Conservation (phyloP, 2,329 filamentous ascomycete genomes). For the Alternaria ethzedia region DNA sequence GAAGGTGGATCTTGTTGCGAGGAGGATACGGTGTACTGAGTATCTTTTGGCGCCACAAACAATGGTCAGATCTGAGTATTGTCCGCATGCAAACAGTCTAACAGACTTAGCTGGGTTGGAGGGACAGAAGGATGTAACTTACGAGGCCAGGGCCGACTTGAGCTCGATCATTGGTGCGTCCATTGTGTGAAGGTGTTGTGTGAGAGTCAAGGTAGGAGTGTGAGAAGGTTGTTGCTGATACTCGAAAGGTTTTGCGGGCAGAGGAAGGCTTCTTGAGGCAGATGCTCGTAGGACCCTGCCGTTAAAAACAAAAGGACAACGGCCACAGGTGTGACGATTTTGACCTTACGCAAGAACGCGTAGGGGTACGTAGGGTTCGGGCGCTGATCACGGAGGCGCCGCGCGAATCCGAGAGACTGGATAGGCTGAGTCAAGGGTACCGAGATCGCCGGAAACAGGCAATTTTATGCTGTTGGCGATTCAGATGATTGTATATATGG, state of each 20-base stretch:
- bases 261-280: constrained; percentile 16
- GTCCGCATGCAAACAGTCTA: constrained; percentile 47
- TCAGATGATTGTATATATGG: background rate
- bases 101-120: constrained; percentile 35
- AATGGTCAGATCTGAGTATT: constrained; percentile 59
- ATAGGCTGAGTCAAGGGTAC: constrained; percentile 24
- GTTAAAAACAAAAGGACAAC: constrained; percentile 14
- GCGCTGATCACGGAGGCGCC: constrained; percentile 14
- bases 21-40: constrained; percentile 55
- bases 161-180: constrained; percentile 53
- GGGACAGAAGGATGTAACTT: constrained; percentile 30
- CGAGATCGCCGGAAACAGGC: constrained; percentile 12
- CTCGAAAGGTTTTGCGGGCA: background rate
- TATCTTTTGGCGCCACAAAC: constrained; percentile 55
- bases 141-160: constrained; percentile 57
- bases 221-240: background rate
- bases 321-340: constrained; percentile 14
- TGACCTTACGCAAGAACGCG: constrained; percentile 18
- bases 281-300: constrained; percentile 13
- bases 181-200: constrained; percentile 35
- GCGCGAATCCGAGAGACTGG: constrained; percentile 19
- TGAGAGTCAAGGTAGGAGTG: background rate
- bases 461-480: constrained; percentile 4
- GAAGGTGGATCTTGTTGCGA: constrained; percentile 58
- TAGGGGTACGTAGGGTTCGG: constrained; percentile 26